Percentiles rank a stretch among this genome's conserved stretches.
phyloP scores from a whole-genome alignment of 192 early-diverging fungal species.

The Coemansia sp. region DNA sequence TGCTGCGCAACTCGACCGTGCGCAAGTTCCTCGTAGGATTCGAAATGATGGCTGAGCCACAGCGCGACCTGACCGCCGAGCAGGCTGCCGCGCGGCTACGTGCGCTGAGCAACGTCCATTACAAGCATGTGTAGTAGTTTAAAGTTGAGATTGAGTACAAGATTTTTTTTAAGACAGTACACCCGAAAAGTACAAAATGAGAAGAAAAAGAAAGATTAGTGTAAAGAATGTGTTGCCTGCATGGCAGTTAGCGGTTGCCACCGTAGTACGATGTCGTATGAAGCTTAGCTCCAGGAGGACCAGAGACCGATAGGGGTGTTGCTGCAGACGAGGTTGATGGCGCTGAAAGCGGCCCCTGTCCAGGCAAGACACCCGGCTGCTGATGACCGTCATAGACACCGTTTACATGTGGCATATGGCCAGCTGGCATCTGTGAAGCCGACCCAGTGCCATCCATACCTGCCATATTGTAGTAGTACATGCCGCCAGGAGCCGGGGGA shows the following conservation, averaged over 20 bases:
- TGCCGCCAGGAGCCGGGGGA: constrained; percentile 15
- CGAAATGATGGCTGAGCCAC: constrained; percentile 91
- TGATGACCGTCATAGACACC: background rate
- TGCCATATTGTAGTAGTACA: constrained; percentile 42
- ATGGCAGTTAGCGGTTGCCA: background rate
- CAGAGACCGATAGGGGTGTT: background rate
- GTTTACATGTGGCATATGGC: constrained; percentile 4
- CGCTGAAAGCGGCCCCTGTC: constrained; percentile 6
- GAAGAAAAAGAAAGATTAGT: constrained; percentile 2
- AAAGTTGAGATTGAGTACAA: background rate
- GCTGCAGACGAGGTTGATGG: constrained; percentile 3
- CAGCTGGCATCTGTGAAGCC: constrained; percentile 27
- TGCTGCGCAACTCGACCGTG: constrained; percentile 84
- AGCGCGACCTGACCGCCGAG: constrained; percentile 93
- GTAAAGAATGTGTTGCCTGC: background rate
- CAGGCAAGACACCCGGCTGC: constrained; percentile 2
- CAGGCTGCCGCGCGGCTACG: constrained; percentile 78
- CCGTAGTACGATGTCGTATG: constrained; percentile 21
- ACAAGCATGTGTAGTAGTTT: constrained; percentile 13
- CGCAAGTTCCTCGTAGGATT: constrained; percentile 96
- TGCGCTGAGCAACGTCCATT: constrained; percentile 45
- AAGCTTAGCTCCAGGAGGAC: constrained; percentile 19
- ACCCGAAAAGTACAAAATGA: constrained; percentile 1
- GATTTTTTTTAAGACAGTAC: background rate
- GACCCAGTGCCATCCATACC: constrained; percentile 18